Conservation (phyloP, 2,329 filamentous ascomycete genomes). For the Trichothecium sympodiale region DNA sequence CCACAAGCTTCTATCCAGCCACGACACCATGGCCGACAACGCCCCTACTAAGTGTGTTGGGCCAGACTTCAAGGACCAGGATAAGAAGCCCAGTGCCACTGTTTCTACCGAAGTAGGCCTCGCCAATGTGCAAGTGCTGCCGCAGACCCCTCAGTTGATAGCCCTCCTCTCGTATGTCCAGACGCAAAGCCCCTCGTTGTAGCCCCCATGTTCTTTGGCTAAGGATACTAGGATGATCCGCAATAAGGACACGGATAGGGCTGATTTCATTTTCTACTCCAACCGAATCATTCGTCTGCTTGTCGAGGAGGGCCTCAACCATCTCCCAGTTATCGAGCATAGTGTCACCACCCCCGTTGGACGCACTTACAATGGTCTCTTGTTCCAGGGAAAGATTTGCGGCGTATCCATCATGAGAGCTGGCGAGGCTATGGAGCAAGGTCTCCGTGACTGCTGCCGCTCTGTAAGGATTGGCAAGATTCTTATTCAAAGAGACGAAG, state of each 20-base stretch:
- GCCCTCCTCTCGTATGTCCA: constrained; percentile 83
- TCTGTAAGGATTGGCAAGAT: constrained; percentile 99
- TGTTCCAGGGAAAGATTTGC: constrained; percentile 96
- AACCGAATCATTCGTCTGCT: constrained; percentile 95
- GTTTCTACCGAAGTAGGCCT: constrained; percentile 74
- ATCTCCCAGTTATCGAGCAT: constrained; percentile 83
- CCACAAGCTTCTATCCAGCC: no score
- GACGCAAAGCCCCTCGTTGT: constrained; percentile 7
- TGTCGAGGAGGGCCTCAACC: constrained; percentile 94
- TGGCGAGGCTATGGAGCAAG: constrained; percentile 97
- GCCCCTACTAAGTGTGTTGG: constrained; percentile 45
- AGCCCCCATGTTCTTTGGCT: not conserved
- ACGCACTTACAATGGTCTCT: constrained; percentile 76
- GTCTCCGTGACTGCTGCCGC: constrained; percentile 87
- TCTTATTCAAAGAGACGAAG: constrained; percentile 92
- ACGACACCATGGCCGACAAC: not conserved
- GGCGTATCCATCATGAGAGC: constrained; percentile 98
- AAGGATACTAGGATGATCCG: constrained; percentile 68
- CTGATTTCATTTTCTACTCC: constrained; percentile 98
- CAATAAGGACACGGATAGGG: constrained; percentile 77
- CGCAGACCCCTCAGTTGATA: constrained; percentile 93
- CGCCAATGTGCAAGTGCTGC: constrained; percentile 80
- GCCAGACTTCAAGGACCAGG: constrained; percentile 64
- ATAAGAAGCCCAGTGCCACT: constrained; percentile 75
- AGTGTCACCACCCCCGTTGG: constrained; percentile 87